These are phyloP conservation scores for Calvatia gigantea DNA, from an alignment of 768 basidiomycete genomes.

Conservation along the genomic window DNA sequence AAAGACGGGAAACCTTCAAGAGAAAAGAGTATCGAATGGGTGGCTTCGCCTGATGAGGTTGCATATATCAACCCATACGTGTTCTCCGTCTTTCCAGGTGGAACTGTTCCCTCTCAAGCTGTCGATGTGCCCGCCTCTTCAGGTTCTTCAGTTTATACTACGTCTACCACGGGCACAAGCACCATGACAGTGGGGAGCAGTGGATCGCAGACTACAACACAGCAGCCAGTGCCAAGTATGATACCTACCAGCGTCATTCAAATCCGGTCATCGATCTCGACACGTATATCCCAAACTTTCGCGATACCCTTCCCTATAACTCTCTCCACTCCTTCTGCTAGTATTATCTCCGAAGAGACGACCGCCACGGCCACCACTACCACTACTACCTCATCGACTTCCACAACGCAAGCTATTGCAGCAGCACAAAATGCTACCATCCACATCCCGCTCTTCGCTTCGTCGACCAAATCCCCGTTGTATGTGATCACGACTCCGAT, in stretches of 20 bases:
- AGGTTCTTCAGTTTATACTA: neutral
- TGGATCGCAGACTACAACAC: neutral
- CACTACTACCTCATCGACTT: conserved; percentile 16
- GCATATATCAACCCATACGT: conserved; percentile 78
- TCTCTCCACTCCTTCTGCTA: conserved; percentile 9
- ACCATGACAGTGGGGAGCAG: conserved; percentile 13
- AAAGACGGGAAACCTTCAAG: conserved; percentile 53
- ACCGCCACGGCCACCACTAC: conserved; percentile 20
- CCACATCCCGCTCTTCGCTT: conserved; percentile 61
- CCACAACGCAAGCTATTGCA: neutral
- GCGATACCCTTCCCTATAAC: conserved; percentile 58
- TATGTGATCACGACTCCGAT: conserved; percentile 71
- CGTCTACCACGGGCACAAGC: neutral
- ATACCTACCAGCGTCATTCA: conserved; percentile 61
- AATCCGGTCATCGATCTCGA: conserved; percentile 68
- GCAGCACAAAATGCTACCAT: conserved; percentile 40
- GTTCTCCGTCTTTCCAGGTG: conserved; percentile 69
- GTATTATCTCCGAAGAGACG: conserved; percentile 22
- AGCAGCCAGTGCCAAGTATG: conserved; percentile 30
- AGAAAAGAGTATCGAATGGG: conserved; percentile 60
- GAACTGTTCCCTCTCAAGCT: conserved; percentile 41
- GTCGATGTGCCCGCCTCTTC: conserved; percentile 19
- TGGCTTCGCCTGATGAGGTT: conserved; percentile 82
- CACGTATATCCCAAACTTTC: conserved; percentile 49
- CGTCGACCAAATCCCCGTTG: conserved; percentile 48